A percentile compares a stretch with the other conserved stretches of the same genome.
Evolutionary conservation across 805 yeast genomes (phyloP).

Genomic region (Saccharomyces paradoxus): DNA sequence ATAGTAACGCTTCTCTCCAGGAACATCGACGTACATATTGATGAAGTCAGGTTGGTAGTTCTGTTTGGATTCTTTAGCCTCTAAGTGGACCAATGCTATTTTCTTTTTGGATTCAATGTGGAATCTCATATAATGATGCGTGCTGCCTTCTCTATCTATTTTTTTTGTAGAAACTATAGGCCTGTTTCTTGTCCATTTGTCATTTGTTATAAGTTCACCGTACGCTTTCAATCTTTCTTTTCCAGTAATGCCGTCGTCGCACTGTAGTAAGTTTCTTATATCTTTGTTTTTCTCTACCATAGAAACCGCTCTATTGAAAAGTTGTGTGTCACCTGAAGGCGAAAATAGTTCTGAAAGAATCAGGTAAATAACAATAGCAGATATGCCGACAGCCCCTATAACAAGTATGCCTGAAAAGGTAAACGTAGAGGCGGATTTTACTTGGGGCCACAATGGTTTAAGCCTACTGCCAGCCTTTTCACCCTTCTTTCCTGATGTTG

Average conservation of each 20-base stretch:
- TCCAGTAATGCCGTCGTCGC: constrained; percentile 32
- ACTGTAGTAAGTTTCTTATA: constrained; percentile 50
- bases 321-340: constrained; percentile 86
- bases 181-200: constrained; percentile 82
- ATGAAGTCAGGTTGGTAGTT: constrained; percentile 61
- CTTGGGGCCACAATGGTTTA: constrained; percentile 35
- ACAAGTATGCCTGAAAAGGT: constrained; percentile 54
- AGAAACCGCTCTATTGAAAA: constrained; percentile 79
- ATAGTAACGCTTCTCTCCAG: constrained; percentile 60
- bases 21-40: constrained; percentile 68
- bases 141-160: constrained; percentile 67
- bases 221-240: constrained; percentile 70
- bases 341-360: constrained; percentile 72
- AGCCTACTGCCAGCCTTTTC: constrained; percentile 21
- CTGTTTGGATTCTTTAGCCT: constrained; percentile 59
- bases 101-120: constrained; percentile 66
- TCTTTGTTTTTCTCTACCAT: constrained; percentile 60
- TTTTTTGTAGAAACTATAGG: constrained; percentile 60
- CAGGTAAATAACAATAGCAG: constrained; percentile 62
- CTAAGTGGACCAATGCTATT: constrained; percentile 68
- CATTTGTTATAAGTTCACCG: constrained; percentile 59
- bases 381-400: constrained; percentile 59
- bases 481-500: constrained; percentile 2
- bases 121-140: constrained; percentile 75
- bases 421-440: constrained; percentile 54